phyloP scores from a whole-genome alignment of 331 rosid species.

The Phaseolus coccineus region DNA sequence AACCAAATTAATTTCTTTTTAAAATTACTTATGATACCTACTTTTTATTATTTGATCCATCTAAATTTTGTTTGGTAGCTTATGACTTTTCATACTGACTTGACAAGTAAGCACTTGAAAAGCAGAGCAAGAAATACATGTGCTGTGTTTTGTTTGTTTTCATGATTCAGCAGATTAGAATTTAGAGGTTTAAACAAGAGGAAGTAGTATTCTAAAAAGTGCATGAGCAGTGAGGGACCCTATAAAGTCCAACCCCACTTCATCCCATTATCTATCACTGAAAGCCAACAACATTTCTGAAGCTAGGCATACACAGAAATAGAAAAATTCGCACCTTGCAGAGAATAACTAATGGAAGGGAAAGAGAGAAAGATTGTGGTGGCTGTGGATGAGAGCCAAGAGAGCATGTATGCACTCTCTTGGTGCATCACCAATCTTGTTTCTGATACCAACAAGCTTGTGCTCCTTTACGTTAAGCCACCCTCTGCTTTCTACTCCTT shows the following conservation, averaged over 20 bases:
- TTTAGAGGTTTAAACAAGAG: slow-evolving; percentile 5
- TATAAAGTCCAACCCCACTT: slow-evolving; percentile 43
- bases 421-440: slow-evolving; percentile 79
- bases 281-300: slow-evolving; percentile 26
- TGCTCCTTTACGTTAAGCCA: slow-evolving; percentile 82
- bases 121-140: neutral
- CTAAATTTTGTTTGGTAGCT: neutral
- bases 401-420: slow-evolving; percentile 82
- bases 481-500: slow-evolving; percentile 64
- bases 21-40: too few species aligned
- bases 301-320: neutral
- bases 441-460: slow-evolving; percentile 57
- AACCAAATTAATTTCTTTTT: too few species aligned
- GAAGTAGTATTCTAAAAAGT: slow-evolving; percentile 37
- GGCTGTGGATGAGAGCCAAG: slow-evolving; percentile 87
- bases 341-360: slow-evolving; percentile 35
- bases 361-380: slow-evolving; percentile 64
- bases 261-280: slow-evolving; percentile 35
- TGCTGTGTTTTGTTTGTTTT: neutral
- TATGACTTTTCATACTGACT: neutral
- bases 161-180: neutral
- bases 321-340: neutral
- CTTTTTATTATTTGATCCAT: neutral
- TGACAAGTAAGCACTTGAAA: neutral
- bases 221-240: neutral